A percentile compares a stretch with the other conserved stretches of the same genome.
phyloP scores from a whole-genome alignment of 2,329 filamentous ascomycete species.

The Diaporthe destruens region DNA sequence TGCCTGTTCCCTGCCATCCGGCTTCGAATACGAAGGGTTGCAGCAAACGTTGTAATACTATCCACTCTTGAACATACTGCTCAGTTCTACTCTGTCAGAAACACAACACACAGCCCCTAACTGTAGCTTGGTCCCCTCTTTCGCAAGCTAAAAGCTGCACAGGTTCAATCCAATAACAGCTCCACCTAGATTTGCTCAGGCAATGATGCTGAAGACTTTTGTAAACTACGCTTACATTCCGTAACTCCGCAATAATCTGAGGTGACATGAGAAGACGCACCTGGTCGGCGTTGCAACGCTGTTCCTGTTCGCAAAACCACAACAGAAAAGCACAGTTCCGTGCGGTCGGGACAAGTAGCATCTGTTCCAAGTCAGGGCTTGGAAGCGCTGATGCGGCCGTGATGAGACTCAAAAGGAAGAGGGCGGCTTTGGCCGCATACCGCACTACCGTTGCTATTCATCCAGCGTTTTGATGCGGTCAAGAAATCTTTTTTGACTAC shows the following conservation, averaged over 20 bases:
- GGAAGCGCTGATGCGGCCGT: conserved; percentile 15
- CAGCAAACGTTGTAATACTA: neutral
- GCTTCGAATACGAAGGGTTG: neutral
- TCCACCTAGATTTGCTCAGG: neutral
- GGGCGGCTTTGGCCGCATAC: too few relatives aligned
- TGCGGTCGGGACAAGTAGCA: neutral
- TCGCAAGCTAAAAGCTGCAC: neutral
- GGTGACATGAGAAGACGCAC: neutral
- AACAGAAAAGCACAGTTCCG: too few relatives aligned
- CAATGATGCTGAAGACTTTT: neutral
- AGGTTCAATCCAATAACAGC: neutral
- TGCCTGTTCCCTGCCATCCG: neutral
- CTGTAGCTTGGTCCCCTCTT: neutral
- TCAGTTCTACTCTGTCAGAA: neutral
- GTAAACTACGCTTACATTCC: neutral
- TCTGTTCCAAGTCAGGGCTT: neutral
- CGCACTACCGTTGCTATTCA: too few relatives aligned
- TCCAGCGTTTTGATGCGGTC: too few relatives aligned
- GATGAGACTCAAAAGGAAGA: neutral
- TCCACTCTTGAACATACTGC: neutral
- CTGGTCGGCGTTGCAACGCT: neutral
- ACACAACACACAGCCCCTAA: neutral
- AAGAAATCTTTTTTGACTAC: too few relatives aligned
- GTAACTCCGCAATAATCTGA: neutral
- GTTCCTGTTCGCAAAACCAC: neutral